Base-by-base conservation (phyloP, 352 stramenopile species). In the Pythium monospermum region DNA sequence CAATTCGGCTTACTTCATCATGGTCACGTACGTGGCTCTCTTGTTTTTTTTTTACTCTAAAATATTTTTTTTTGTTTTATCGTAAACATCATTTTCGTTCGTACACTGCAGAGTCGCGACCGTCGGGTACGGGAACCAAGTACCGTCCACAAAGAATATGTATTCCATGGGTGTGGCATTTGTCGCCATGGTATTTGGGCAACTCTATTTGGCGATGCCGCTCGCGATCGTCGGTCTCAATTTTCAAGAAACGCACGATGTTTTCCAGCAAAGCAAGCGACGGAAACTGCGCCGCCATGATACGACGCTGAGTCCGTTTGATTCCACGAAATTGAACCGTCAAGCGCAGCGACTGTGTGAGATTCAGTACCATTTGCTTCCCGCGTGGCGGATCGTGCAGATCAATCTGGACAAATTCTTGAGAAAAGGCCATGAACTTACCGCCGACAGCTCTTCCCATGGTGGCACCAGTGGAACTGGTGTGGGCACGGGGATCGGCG, bases 131-230 rank as follows among this genome's bases (percentile, higher is more conserved):
- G 82, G 82, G 1, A 68, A 69, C 21, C 78, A 91, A 55, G 64
- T 87, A 4, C 74, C 78, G 13, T 75, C 69, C 2, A 57, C 83
- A 23, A 74, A 64, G 10, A 92, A 92, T 45, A 53, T 72, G 3
- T 48, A 56, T 4, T 71, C 76, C 3, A 18, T 87, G 23, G 30
- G 67, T 27, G 59, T 90, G 22, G 73, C 76, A 4, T 76, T 67
- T 37, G 45, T 83, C 19, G 76, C 68, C 8, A 92, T 92, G 82
- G 75, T 92, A 27, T 72, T 84, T 32, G 82, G 82, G 0, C 66
- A 84, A 38, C 76, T 90, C n/a, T 92, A 90, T 45, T 74, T 92
- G 23, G 69, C 78, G 6, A 87, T 90, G 79, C 82, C 82, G 3
- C 46, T 90, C 15, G 79, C 81, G 3, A 88, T 89, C 60, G 68